Percentiles rank a stretch among this genome's conserved stretches.
Evolutionary conservation across 2,329 filamentous ascomycete species (phyloP).

Genomic region (Cladorrhinum sp.): DNA sequence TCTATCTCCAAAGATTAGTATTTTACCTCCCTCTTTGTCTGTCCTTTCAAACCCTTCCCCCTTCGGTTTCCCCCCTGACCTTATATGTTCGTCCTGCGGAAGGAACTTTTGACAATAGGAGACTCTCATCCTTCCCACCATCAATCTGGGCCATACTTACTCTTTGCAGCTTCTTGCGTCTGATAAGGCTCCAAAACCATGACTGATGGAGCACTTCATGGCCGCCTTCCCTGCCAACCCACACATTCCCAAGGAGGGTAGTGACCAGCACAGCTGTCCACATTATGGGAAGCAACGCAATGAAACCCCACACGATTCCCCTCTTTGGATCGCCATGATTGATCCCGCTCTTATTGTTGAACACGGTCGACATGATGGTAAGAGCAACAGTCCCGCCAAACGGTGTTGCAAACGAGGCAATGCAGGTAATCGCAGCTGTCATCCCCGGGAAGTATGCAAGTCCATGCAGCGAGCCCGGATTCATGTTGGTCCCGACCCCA

Average conservation of each 20-base stretch:
- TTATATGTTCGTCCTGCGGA: background rate
- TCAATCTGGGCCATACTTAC: constrained; percentile 18
- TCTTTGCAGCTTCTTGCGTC: constrained; percentile 16
- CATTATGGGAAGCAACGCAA: constrained; percentile 60
- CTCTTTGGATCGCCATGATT: constrained; percentile 29
- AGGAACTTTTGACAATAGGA: background rate
- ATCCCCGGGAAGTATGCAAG: constrained; percentile 58
- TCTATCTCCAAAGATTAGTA: too few relatives aligned
- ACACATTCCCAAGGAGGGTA: constrained; percentile 34
- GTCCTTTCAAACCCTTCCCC: background rate
- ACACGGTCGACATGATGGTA: constrained; percentile 66
- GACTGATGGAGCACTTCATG: constrained; percentile 27
- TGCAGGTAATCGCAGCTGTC: constrained; percentile 56
- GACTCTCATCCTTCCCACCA: background rate
- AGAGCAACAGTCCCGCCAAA: constrained; percentile 64
- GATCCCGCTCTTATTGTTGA: constrained; percentile 55
- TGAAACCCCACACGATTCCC: constrained; percentile 64
- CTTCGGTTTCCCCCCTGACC: background rate
- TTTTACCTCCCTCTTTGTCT: too few relatives aligned
- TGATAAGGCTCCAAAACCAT: constrained; percentile 25
- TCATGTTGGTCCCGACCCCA: constrained; percentile 63
- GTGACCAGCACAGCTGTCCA: constrained; percentile 34
- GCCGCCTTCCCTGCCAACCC: constrained; percentile 27
- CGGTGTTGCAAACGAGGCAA: constrained; percentile 57
- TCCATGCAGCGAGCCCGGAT: constrained; percentile 59